These are phyloP conservation scores for Podaxis rugospora DNA, from an alignment of 768 basidiomycete genomes.

Conservation along the genomic window DNA sequence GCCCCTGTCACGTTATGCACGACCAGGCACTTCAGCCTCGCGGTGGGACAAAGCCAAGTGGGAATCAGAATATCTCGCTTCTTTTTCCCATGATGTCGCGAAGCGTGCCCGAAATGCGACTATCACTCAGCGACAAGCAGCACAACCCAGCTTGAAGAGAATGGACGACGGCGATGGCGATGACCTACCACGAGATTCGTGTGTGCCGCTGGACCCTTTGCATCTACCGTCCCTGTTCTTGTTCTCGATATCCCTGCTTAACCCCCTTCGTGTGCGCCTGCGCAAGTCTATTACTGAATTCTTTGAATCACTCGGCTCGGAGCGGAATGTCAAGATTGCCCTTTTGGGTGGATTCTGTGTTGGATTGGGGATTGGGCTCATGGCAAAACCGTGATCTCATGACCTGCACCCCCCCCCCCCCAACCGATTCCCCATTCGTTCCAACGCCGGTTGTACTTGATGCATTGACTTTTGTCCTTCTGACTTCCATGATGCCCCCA, in stretches of 20 bases:
- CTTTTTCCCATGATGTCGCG: constrained; percentile 61
- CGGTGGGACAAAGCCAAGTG: constrained; percentile 60
- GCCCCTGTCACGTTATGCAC: neutral
- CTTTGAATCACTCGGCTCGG: constrained; percentile 17
- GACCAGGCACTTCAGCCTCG: constrained; percentile 14
- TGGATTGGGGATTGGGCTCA: constrained; percentile 31
- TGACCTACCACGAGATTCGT: constrained; percentile 7
- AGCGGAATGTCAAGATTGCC: constrained; percentile 26
- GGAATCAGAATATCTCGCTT: constrained; percentile 62
- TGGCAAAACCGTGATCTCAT: neutral
- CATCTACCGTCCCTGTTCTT: constrained; percentile 61
- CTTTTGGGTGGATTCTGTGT: constrained; percentile 34
- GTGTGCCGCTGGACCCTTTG: constrained; percentile 50
- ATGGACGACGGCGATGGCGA: neutral
- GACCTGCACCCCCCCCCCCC: neutral
- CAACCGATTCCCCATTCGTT: neutral
- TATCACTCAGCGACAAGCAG: neutral
- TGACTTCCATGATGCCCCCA: neutral
- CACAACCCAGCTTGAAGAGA: neutral
- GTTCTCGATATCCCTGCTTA: constrained; percentile 58
- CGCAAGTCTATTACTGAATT: constrained; percentile 20
- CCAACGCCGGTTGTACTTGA: too few relatives aligned
- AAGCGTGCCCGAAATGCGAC: constrained; percentile 36
- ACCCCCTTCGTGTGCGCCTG: constrained; percentile 33
- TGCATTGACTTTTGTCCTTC: neutral